Percentiles rank a stretch among this genome's conserved stretches.
Evolutionary conservation across 768 basidiomycete genomes (phyloP).

Genomic region (Clavulina sp.): DNA sequence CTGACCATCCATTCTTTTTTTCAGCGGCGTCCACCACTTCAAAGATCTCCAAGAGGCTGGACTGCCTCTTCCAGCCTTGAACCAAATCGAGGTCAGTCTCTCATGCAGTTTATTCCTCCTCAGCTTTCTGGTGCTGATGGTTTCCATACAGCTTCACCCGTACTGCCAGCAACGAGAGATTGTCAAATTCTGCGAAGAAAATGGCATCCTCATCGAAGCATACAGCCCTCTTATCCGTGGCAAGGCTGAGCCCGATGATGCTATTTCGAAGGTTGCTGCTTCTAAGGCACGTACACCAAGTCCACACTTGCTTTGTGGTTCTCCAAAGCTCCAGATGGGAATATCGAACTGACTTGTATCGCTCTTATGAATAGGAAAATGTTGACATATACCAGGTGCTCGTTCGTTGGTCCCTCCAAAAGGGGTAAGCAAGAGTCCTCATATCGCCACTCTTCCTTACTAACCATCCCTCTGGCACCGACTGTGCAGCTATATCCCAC

Average conservation of each 20-base stretch:
- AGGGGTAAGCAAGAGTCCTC: slow-evolving; percentile 22
- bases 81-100: slow-evolving; percentile 29
- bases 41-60: slow-evolving; percentile 32
- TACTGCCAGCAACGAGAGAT: slow-evolving; percentile 28
- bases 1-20: neutral
- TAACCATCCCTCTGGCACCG: slow-evolving; percentile 19
- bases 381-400: slow-evolving; percentile 29
- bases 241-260: slow-evolving; percentile 15
- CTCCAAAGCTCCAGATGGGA: too few relatives aligned
- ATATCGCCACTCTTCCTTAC: slow-evolving; percentile 13
- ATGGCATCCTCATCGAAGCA: slow-evolving; percentile 34
- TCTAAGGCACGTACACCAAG: neutral
- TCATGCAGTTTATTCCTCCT: too few relatives aligned
- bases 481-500: slow-evolving; percentile 25
- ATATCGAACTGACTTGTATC: slow-evolving; percentile 5
- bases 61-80: slow-evolving; percentile 36
- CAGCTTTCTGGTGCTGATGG: too few relatives aligned
- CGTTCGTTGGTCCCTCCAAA: slow-evolving; percentile 62
- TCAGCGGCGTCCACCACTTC: slow-evolving; percentile 37
- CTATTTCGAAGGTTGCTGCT: neutral
- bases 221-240: slow-evolving; percentile 20
- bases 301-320: slow-evolving; percentile 8
- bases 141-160: neutral
- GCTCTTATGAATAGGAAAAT: slow-evolving; percentile 35
- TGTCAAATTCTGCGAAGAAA: slow-evolving; percentile 37